Conservation (phyloP, 805 yeast genomes). For the Ogataea ganodermae region DNA sequence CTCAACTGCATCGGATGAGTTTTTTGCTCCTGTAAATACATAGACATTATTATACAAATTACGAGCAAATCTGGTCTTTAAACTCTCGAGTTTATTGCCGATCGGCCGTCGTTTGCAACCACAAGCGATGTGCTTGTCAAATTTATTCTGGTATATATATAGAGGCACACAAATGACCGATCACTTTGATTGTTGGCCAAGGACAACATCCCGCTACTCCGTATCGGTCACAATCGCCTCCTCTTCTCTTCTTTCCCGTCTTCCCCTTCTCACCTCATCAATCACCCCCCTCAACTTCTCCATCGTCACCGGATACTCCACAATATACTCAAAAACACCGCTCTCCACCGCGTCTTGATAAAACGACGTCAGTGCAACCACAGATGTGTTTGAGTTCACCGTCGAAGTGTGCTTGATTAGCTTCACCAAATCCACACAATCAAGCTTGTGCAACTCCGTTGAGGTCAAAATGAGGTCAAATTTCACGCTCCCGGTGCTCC, state of each 20-base stretch:
- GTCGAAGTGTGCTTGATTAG: constrained; percentile 75
- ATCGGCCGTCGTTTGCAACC: no score
- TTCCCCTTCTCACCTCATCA: constrained; percentile 24
- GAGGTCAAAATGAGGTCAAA: constrained; percentile 86
- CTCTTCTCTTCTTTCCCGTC: constrained; percentile 27
- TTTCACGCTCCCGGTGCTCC: constrained; percentile 79
- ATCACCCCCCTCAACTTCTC: constrained; percentile 36
- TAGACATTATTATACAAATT: no score
- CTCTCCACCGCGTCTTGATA: constrained; percentile 62
- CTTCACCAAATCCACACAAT: constrained; percentile 75
- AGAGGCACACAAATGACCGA: no score
- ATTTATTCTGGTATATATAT: neutral
- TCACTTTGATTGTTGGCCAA: no score
- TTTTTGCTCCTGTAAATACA: no score
- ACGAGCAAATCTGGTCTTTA: no score
- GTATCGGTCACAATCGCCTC: constrained; percentile 38
- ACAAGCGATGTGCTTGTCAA: no score
- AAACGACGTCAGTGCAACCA: constrained; percentile 73
- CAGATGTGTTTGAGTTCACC: constrained; percentile 74
- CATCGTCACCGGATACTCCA: constrained; percentile 67
- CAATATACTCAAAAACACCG: constrained; percentile 62
- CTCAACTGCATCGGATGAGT: no score
- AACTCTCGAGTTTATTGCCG: no score
- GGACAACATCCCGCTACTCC: no score
- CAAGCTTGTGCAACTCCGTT: constrained; percentile 63